These are phyloP conservation scores for Colletotrichum brevisporum DNA, from an alignment of 2,329 filamentous ascomycete species.

Conservation along the genomic window DNA sequence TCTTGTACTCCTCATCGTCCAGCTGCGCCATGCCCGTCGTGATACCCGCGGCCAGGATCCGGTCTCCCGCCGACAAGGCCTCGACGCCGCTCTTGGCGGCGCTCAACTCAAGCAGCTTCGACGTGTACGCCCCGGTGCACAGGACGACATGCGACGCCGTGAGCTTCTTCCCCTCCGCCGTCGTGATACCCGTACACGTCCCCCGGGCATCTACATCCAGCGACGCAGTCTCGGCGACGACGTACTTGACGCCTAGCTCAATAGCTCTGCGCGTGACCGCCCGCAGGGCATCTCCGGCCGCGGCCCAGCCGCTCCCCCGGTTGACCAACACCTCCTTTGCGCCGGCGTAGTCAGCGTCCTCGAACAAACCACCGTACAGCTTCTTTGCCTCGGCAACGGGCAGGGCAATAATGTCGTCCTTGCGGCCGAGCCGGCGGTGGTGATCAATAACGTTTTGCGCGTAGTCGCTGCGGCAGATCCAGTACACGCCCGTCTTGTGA, in stretches of 20 bases:
- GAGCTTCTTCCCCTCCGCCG: conserved; percentile 58
- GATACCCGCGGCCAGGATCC: conserved; percentile 72
- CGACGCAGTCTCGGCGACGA: conserved; percentile 64
- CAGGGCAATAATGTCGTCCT: conserved; percentile 58
- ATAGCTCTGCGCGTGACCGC: conserved; percentile 68
- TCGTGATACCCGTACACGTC: conserved; percentile 63
- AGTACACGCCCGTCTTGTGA: conserved; percentile 72
- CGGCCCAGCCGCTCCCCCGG: conserved; percentile 73
- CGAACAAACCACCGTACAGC: conserved; percentile 71
- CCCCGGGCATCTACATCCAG: conserved; percentile 59
- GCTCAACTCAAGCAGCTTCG: conserved; percentile 67
- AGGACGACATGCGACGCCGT: conserved; percentile 67
- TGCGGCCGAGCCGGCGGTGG: conserved; percentile 61
- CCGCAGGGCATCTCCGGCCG: conserved; percentile 70
- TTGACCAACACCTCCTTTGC: conserved; percentile 74
- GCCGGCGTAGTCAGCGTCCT: conserved; percentile 71
- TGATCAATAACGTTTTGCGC: conserved; percentile 67
- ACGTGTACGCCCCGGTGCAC: conserved; percentile 71
- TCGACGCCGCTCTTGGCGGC: conserved; percentile 61
- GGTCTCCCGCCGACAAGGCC: conserved; percentile 64
- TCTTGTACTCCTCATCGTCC: conserved; percentile 58
- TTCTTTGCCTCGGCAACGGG: conserved; percentile 61
- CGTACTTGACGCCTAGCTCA: conserved; percentile 71
- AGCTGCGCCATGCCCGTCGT: conserved; percentile 71
- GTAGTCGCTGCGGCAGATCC: conserved; percentile 66